These are phyloP conservation scores for Chamaecyparis obtusa DNA, from an alignment of 75 land plant genomes.

Conservation along the genomic window DNA sequence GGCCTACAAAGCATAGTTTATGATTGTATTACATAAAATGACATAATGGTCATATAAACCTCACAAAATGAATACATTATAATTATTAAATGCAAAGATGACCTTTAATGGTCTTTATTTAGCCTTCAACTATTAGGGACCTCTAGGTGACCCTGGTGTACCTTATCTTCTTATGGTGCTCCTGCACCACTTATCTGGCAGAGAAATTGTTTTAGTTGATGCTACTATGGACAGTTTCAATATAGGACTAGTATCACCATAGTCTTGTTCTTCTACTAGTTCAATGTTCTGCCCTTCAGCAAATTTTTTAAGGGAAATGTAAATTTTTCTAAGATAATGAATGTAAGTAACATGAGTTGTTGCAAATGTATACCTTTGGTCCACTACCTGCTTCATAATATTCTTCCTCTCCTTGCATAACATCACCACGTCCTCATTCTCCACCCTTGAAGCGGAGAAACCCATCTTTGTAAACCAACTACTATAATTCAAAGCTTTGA, in stretches of 20 bases:
- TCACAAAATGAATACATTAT: no score
- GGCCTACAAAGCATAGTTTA: no score
- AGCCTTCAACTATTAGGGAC: no score
- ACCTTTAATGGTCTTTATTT: no score
- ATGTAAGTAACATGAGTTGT: constrained; percentile 72
- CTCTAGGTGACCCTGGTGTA: no score
- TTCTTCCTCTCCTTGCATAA: constrained; percentile 86
- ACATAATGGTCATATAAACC: no score
- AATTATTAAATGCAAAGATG: no score
- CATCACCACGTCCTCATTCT: constrained; percentile 86
- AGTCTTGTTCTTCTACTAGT: neutral
- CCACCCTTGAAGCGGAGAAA: constrained; percentile 84
- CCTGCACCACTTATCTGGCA: constrained; percentile 9
- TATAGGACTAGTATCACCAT: neutral
- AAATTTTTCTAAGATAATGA: constrained; percentile 70
- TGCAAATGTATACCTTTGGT: constrained; percentile 62
- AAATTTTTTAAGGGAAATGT: constrained; percentile 65
- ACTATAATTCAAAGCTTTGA: neutral
- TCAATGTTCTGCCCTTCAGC: constrained; percentile 38
- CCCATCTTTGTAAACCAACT: constrained; percentile 51
- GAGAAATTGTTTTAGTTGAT: neutral
- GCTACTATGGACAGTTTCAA: neutral
- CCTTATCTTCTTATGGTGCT: no score
- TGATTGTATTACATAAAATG: no score
- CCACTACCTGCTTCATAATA: constrained; percentile 79